Conservation (phyloP, 2,329 filamentous ascomycete genomes). For the Ophiostoma tasmaniense region DNA sequence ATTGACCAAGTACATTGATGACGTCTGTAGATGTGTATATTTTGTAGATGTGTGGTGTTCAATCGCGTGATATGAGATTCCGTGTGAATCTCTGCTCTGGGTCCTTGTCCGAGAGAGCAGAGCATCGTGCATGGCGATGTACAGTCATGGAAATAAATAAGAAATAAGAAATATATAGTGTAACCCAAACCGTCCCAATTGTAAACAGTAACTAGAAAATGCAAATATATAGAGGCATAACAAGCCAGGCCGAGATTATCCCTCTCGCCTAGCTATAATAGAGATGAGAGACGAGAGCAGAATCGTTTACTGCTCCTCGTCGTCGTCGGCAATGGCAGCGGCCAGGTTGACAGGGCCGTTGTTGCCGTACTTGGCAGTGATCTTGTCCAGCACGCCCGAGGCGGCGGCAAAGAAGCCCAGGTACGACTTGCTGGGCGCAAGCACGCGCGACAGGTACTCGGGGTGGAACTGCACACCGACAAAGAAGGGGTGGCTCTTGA, state of each 20-base stretch:
- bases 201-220: neutral
- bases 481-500: conserved; percentile 69
- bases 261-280: neutral
- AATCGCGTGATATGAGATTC: too few species aligned
- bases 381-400: conserved; percentile 52
- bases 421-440: conserved; percentile 66
- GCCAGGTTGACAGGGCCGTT: neutral
- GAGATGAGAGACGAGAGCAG: neutral
- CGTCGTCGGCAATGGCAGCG: neutral
- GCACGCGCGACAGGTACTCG: conserved; percentile 70
- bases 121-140: neutral
- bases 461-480: conserved; percentile 77
- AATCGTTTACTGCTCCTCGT: neutral
- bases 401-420: conserved; percentile 78
- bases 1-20: neutral
- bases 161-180: neutral
- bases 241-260: neutral
- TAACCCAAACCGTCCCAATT: neutral
- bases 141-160: neutral
- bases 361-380: conserved; percentile 26
- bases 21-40: too few species aligned
- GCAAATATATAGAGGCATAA: neutral
- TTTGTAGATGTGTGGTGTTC: too few species aligned
- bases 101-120: neutral
- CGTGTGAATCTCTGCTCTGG: too few species aligned